Conservation (phyloP, 2,329 filamentous ascomycete species). For the Thyridium curvatum region DNA sequence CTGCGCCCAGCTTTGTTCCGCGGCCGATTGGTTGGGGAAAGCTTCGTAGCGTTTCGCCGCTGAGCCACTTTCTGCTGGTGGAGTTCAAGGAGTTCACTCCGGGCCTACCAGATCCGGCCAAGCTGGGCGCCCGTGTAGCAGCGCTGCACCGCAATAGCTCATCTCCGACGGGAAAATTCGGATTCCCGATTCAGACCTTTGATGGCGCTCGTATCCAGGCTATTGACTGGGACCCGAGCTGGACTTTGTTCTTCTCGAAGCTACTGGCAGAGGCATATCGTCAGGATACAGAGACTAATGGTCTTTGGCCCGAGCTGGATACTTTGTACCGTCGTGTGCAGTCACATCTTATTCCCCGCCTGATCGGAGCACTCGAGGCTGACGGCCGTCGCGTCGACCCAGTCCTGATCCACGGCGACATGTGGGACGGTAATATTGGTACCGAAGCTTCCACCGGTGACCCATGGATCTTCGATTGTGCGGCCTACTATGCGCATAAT, state of each 20-base stretch:
- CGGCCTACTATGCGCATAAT: slow-evolving; percentile 30
- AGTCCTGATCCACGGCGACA: slow-evolving; percentile 28
- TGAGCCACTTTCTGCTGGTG: slow-evolving; percentile 20
- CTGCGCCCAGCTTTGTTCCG: slow-evolving; percentile 18
- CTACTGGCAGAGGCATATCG: slow-evolving; percentile 19
- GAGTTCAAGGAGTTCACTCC: slow-evolving; percentile 22
- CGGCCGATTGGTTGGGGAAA: slow-evolving; percentile 19
- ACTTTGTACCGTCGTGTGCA: slow-evolving; percentile 10
- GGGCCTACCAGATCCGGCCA: slow-evolving; percentile 7
- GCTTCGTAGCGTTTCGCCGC: slow-evolving; percentile 7
- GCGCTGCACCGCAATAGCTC: slow-evolving; percentile 7
- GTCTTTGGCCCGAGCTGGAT: slow-evolving; percentile 21
- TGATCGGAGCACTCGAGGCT: slow-evolving; percentile 15
- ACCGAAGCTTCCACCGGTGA: slow-evolving; percentile 19
- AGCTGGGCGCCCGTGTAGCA: slow-evolving; percentile 7
- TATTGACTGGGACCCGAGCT: slow-evolving; percentile 27
- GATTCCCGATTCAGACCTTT: slow-evolving; percentile 25
- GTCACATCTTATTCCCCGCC: slow-evolving; percentile 21
- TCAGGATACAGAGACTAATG: slow-evolving; percentile 21
- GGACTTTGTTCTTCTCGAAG: slow-evolving; percentile 29
- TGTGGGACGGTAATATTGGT: slow-evolving; percentile 33
- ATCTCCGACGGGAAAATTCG: slow-evolving; percentile 24
- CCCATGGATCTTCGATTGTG: slow-evolving; percentile 27
- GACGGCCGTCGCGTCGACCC: slow-evolving; percentile 18
- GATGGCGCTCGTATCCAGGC: slow-evolving; percentile 19